Evolutionary conservation across 768 basidiomycete species (phyloP), one percentile per base, ranked within the genome.

Genomic region (Suillus clintonianus): DNA sequence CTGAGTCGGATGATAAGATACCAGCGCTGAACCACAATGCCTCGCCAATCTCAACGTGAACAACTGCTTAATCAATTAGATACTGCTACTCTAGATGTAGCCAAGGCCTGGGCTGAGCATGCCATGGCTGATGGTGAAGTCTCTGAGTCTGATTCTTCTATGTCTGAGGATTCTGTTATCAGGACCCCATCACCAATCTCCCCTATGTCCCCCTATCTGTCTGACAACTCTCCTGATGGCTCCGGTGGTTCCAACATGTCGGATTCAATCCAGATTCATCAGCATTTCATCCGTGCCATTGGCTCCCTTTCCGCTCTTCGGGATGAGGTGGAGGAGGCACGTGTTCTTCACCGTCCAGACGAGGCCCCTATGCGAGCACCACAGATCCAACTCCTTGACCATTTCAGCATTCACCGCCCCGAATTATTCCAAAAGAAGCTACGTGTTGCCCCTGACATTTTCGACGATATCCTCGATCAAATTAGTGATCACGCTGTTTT

Each of bases 341-440:
- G 14, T 27, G 41, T 56, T 55, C 61, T 62, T 43, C 14, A 56
- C 15, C 22, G 34, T 13, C 60, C 60, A 19, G 39, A 6, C 34
- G n/a, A 41, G 34, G 41, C 61, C 7, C 15, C 27, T 19, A 53
- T 62, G 47, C 24, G 9, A 22, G 55, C 60, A 51, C 45, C 47
- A 30, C 64, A 65, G n/a, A n/a, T 65, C 14, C 24, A 41, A 43
- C 41, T 62, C 1, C 60, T 65, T 50, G 55, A 58, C 2, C 37
- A 62, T 13, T 65, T 58, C 24, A 32, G 15, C 39, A 22, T 15
- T 2, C 27, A 71, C 43, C 50, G 68, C 17, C 69, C 66, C 5
- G 60, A 72, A 22, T 54, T 63, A 2, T 79, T 78, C 61, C 67
- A 69, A 1, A 60, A 54, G 5, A 70, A 73, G 37, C 68, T 78